Conservation (phyloP, 2,329 filamentous ascomycete genomes). For the Elsinoe batatas region DNA sequence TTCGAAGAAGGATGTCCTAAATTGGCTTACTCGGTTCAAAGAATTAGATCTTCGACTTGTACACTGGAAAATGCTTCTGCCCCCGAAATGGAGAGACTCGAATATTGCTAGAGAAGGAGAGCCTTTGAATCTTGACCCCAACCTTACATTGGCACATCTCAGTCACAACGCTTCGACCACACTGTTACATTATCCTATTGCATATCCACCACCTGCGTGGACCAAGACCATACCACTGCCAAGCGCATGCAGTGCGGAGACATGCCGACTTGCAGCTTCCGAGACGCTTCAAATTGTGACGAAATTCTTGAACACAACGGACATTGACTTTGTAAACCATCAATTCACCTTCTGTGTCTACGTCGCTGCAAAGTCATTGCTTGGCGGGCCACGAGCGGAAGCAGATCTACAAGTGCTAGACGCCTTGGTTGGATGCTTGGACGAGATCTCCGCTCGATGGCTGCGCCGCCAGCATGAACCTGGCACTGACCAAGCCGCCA, state of each 20-base stretch:
- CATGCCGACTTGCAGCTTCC: background rate
- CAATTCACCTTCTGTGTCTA: conserved; percentile 7
- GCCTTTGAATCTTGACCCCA: background rate
- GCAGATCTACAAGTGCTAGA: background rate
- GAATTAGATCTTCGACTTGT: background rate
- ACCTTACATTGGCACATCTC: background rate
- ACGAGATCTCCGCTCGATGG: background rate
- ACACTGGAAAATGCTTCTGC: background rate
- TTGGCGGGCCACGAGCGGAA: background rate
- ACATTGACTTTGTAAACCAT: conserved; percentile 2
- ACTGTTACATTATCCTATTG: background rate
- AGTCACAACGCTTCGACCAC: background rate
- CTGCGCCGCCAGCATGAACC: background rate
- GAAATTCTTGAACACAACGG: background rate
- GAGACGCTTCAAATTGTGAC: background rate
- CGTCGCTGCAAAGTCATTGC: background rate
- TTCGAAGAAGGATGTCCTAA: background rate
- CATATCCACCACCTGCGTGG: background rate
- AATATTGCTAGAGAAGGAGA: conserved; percentile 1
- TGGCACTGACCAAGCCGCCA: background rate
- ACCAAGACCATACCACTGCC: background rate
- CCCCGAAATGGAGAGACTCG: conserved; percentile 1
- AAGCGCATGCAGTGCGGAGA: background rate
- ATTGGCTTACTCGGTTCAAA: conserved; percentile 2
- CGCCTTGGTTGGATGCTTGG: background rate